Conservation (phyloP, 345 rosid species). For the Bruguiera parviflora region DNA sequence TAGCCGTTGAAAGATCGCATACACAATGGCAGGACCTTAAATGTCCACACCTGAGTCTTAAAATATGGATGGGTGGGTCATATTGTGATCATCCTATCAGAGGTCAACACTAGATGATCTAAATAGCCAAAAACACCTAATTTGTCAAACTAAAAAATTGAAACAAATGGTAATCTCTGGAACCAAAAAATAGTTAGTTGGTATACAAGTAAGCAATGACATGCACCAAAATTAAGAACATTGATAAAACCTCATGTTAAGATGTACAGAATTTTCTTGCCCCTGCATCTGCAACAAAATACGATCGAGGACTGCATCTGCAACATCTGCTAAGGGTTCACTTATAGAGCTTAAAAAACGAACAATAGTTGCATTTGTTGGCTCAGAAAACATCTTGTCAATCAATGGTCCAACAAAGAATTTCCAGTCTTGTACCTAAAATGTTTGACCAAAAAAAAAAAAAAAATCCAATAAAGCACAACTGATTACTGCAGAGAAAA, state of each 20-base stretch:
- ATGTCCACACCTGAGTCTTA: too few relatives aligned
- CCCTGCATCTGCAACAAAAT: conserved; percentile 55
- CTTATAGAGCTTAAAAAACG: conserved; percentile 69
- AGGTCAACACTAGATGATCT: too few relatives aligned
- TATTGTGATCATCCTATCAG: too few relatives aligned
- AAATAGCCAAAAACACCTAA: too few relatives aligned
- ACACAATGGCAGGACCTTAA: too few relatives aligned
- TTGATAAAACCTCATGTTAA: not conserved
- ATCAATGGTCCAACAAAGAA: conserved; percentile 55
- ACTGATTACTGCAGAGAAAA: conserved; percentile 2
- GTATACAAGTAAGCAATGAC: not conserved
- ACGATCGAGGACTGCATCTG: conserved; percentile 52
- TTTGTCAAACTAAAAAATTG: too few relatives aligned
- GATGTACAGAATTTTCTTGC: conserved; percentile 52
- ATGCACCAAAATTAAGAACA: not conserved
- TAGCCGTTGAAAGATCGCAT: too few relatives aligned
- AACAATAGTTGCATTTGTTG: conserved; percentile 75
- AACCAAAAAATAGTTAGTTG: not conserved
- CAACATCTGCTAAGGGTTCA: conserved; percentile 58
- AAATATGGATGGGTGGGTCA: too few relatives aligned
- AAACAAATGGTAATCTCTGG: too few relatives aligned
- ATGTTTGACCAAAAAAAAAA: not conserved
- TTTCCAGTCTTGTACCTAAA: conserved; percentile 75
- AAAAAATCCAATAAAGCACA: conserved; percentile 20
- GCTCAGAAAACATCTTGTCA: conserved; percentile 85